Base-by-base conservation (phyloP, 352 stramenopile genomes). In the Globisporangium carolinianum region DNA sequence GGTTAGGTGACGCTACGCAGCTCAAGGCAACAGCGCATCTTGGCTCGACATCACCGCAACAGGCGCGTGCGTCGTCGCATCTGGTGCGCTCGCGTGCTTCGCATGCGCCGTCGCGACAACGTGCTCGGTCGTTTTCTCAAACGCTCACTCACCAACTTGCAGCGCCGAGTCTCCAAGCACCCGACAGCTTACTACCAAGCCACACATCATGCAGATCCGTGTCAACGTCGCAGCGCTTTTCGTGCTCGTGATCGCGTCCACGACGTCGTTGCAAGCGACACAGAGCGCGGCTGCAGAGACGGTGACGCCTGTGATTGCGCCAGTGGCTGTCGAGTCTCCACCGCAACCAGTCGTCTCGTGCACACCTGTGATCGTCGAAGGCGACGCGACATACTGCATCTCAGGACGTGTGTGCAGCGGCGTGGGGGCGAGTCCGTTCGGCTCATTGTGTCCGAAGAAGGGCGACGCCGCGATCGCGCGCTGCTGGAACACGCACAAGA, bases 311-410 rank as follows among this genome's bases (percentile, higher is more conserved):
- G 18, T 1, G 18, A 24, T 24, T 24, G 18, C 18, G 18, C 18
- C 41, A n/a, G 41, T 17, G 41, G 41, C n/a, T 14, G 6, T 46
- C 18, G 1, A 24, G 18, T 24, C 18, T 24, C 18, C 18, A 24
- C 18, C 18, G 41, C 41, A 11, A 14, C 41, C 41, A 5, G 41
- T 17, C 3, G 3, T 47, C 15, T 54, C 41, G 14, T 86, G 75
- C 57, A 66, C 53, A 2, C 42, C 51, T n/a, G 62, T 86, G 39
- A 72, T 52, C 12, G 62, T 86, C 46, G 58, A 63, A 43, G 71
- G 63, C 1, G 71, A 79, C 49, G 67, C 71, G 11, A 79, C 71
- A 3, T 86, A 78, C 51, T 86, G 75, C 58, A 69, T 83, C 24
- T 41, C 60, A 11, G 76, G 72, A 14, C 56, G 59, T 1, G 62